phyloP scores from a whole-genome alignment of 495 filamentous ascomycete genomes.

The Ascobolus immersus region DNA sequence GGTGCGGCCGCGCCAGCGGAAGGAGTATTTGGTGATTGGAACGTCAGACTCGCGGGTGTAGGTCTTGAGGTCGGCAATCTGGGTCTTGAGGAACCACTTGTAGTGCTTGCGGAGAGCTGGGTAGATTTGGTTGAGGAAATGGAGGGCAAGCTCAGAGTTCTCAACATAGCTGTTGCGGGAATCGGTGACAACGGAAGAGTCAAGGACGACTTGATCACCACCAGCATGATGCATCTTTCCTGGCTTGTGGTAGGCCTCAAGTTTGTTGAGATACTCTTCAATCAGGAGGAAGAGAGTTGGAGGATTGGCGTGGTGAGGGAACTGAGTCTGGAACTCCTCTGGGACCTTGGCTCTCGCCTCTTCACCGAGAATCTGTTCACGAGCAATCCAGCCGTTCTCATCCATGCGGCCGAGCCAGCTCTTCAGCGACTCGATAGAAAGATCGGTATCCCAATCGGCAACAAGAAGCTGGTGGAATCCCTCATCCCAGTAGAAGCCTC shows the following conservation, averaged over 20 bases:
- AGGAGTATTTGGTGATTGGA: constrained; percentile 65
- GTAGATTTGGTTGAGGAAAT: constrained; percentile 60
- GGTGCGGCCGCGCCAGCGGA: constrained; percentile 87
- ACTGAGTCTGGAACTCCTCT: constrained; percentile 81
- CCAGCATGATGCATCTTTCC: constrained; percentile 2
- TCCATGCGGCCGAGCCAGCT: constrained; percentile 94
- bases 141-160: constrained; percentile 37
- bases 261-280: constrained; percentile 53
- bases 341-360: constrained; percentile 94
- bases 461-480: constrained; percentile 88
- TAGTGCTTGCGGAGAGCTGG: constrained; percentile 82
- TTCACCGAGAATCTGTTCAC: constrained; percentile 84
- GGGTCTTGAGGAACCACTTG: constrained; percentile 80
- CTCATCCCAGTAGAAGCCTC: constrained; percentile 95
- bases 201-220: no score
- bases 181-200: no score
- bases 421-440: constrained; percentile 74
- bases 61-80: constrained; percentile 65
- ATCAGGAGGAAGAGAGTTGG: constrained; percentile 87
- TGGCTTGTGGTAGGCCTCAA: constrained; percentile 19
- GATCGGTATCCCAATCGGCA: constrained; percentile 75
- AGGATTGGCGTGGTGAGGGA: constrained; percentile 93
- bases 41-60: constrained; percentile 75
- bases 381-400: constrained; percentile 89
- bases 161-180: no score